A percentile compares a stretch with the other conserved stretches of the same genome.
These are phyloP conservation scores for Saccharomycopsis lassenensis DNA, from an alignment of 805 yeast genomes.

Conservation along the genomic window DNA sequence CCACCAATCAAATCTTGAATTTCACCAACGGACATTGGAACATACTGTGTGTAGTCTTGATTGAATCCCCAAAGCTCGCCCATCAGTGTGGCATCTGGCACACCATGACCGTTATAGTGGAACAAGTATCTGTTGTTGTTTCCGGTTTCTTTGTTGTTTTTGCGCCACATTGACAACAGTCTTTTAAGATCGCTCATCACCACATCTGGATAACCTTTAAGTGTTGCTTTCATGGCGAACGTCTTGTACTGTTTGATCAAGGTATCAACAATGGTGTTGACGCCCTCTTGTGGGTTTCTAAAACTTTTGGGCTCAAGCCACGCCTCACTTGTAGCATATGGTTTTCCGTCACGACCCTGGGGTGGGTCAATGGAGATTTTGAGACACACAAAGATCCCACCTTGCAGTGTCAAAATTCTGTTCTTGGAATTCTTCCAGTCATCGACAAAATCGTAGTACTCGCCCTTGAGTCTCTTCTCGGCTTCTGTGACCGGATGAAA, in stretches of 20 bases:
- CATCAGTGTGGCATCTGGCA: constrained; percentile 89
- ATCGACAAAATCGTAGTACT: constrained; percentile 55
- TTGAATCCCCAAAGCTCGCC: constrained; percentile 99
- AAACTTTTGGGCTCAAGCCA: constrained; percentile 84
- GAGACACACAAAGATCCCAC: constrained; percentile 82
- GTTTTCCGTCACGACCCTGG: constrained; percentile 73
- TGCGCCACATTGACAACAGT: constrained; percentile 76
- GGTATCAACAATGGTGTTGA: constrained; percentile 82
- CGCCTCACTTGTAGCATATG: constrained; percentile 84
- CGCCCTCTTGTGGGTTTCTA: constrained; percentile 74
- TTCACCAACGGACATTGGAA: constrained; percentile 91
- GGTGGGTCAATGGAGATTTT: constrained; percentile 97
- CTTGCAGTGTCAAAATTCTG: constrained; percentile 85
- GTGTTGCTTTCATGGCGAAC: constrained; percentile 73
- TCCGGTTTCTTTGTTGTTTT: constrained; percentile 66
- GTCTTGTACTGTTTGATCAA: constrained; percentile 86
- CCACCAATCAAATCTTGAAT: constrained; percentile 97
- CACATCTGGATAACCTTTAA: constrained; percentile 87
- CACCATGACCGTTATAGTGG: constrained; percentile 98
- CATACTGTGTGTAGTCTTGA: constrained; percentile 93
- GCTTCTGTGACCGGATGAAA: constrained; percentile 65
- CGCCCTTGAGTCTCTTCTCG: constrained; percentile 34
- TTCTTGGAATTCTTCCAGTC: constrained; percentile 92
- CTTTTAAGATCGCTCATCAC: constrained; percentile 92
- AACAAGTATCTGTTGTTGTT: constrained; percentile 51